A percentile compares a stretch with the other conserved stretches of the same genome.
These are phyloP conservation scores for Collybia sp. DNA, from an alignment of 768 basidiomycete genomes.

Conservation along the genomic window DNA sequence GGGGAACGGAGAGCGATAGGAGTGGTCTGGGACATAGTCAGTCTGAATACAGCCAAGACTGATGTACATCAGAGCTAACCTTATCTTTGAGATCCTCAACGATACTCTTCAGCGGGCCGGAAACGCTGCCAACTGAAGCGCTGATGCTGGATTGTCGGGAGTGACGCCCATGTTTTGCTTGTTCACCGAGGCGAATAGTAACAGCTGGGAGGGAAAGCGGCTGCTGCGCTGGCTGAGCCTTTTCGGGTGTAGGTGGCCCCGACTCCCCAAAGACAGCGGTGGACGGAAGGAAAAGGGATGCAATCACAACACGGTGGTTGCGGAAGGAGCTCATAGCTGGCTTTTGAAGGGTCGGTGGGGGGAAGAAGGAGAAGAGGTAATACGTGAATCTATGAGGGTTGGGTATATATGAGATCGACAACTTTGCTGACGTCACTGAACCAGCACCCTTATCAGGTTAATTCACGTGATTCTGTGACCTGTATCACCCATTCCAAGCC, in stretches of 20 bases:
- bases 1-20: slow-evolving; percentile 30
- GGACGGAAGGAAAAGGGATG: slow-evolving; percentile 79
- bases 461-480: no score
- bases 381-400: no score
- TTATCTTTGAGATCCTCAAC: slow-evolving; percentile 76
- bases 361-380: not conserved
- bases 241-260: slow-evolving; percentile 44
- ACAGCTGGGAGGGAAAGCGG: slow-evolving; percentile 17
- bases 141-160: slow-evolving; percentile 13
- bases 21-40: slow-evolving; percentile 29
- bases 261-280: slow-evolving; percentile 64
- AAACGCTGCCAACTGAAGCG: slow-evolving; percentile 15
- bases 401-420: no score
- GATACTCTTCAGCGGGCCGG: slow-evolving; percentile 58
- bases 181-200: slow-evolving; percentile 14
- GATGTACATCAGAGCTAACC: slow-evolving; percentile 23
- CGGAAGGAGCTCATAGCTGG: slow-evolving; percentile 63
- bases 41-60: not conserved
- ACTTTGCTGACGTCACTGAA: no score
- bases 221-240: slow-evolving; percentile 11
- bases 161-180: slow-evolving; percentile 4
- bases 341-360: not conserved
- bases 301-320: slow-evolving; percentile 72
- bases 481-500: no score
- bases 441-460: no score